Percentiles rank a stretch among this genome's conserved stretches.
phyloP scores from a whole-genome alignment of 176 grass and related monocot genomes.

The sorghum (Sorghum bicolor) region Sorghum_bicolor_NCBIv3 NC_012879.2:55886001-55886500 shows the following conservation, averaged over 20 bases:
- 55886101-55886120: neutral
- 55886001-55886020: slow-evolving; percentile 7
- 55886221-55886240: no score
- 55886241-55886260: neutral
- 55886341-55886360: no score
- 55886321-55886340: no score
- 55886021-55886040: neutral
- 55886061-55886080: neutral
- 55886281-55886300: neutral
- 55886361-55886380: neutral
- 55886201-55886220: no score
- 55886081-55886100: neutral
- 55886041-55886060: neutral
- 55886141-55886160: no score
- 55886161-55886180: neutral
- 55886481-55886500: slow-evolving; percentile 2
- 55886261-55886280: slow-evolving; percentile 34
- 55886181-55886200: no score
- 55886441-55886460: no score
- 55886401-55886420: neutral
- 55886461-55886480: neutral
- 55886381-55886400: neutral
- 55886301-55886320: neutral
- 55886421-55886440: neutral
- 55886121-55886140: neutral